Percentiles rank a stretch among this genome's conserved stretches.
These are phyloP conservation scores for Zancudomyces culisetae DNA, from an alignment of 371 early-diverging fungal species.

Conservation along the genomic window DNA sequence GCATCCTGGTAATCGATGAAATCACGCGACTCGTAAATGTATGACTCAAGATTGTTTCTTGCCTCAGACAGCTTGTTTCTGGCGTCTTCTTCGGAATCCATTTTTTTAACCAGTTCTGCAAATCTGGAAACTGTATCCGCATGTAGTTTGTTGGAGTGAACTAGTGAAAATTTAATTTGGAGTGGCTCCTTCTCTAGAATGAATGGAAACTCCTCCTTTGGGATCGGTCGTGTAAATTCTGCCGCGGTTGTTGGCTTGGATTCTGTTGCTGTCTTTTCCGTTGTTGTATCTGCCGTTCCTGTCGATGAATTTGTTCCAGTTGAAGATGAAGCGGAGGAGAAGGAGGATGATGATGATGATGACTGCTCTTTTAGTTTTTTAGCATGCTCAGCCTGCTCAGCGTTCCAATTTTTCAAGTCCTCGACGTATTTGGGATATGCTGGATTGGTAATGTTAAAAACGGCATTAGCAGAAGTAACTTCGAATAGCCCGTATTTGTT, in stretches of 20 bases:
- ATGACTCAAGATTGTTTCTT: conserved; percentile 71
- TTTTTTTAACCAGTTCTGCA: conserved; percentile 14
- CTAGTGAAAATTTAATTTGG: conserved; percentile 22
- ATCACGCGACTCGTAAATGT: conserved; percentile 69
- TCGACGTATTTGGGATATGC: conserved; percentile 8
- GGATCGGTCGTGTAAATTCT: conserved; percentile 11
- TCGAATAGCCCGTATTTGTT: conserved; percentile 40
- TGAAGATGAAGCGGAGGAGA: background rate
- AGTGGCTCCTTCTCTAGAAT: conserved; percentile 20
- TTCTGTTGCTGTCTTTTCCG: conserved; percentile 6
- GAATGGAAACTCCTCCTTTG: conserved; percentile 7
- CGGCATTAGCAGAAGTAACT: conserved; percentile 19
- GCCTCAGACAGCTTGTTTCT: conserved; percentile 64
- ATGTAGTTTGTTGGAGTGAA: conserved; percentile 25
- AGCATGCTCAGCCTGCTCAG: conserved; percentile 11
- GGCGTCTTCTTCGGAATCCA: conserved; percentile 40
- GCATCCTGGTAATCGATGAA: conserved; percentile 53
- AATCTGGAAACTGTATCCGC: conserved; percentile 20
- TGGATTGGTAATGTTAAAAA: conserved; percentile 23
- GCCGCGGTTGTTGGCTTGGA: background rate
- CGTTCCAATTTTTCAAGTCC: conserved; percentile 13
- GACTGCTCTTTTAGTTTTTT: background rate
- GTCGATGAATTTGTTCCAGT: background rate
- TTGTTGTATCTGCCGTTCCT: background rate
- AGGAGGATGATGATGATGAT: background rate